These are phyloP conservation scores for Atractiella rhizophila DNA, from an alignment of 768 basidiomycete species.

Conservation along the genomic window DNA sequence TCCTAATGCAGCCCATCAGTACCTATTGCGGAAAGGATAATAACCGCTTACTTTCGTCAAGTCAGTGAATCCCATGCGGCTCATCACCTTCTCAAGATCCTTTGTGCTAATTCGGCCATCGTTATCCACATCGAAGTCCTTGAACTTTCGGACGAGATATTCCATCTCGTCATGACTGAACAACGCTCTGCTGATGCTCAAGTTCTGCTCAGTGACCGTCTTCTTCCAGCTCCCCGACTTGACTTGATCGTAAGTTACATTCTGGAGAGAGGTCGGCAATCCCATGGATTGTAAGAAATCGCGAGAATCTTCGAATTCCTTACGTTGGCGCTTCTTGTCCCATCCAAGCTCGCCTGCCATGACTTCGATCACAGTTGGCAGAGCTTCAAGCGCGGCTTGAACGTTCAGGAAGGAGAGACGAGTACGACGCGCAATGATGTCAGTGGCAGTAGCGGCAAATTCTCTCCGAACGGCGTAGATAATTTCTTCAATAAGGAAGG, in stretches of 20 bases:
- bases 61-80: slow-evolving; percentile 41
- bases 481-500: slow-evolving; percentile 83
- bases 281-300: slow-evolving; percentile 67
- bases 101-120: slow-evolving; percentile 35
- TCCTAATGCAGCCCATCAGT: background rate
- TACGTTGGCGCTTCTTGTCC: slow-evolving; percentile 33
- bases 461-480: slow-evolving; percentile 68
- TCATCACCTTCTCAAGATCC: slow-evolving; percentile 49
- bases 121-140: slow-evolving; percentile 21
- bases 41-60: slow-evolving; percentile 8
- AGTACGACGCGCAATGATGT: slow-evolving; percentile 74
- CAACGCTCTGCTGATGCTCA: slow-evolving; percentile 10
- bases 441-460: slow-evolving; percentile 73
- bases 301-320: slow-evolving; percentile 38
- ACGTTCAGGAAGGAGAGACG: slow-evolving; percentile 87
- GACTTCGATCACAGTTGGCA: slow-evolving; percentile 70
- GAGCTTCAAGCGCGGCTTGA: slow-evolving; percentile 51
- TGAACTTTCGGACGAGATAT: slow-evolving; percentile 20
- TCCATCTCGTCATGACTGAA: slow-evolving; percentile 23
- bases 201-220: slow-evolving; percentile 19
- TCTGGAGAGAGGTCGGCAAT: slow-evolving; percentile 10
- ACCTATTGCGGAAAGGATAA: background rate
- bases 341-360: slow-evolving; percentile 70
- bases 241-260: slow-evolving; percentile 5
- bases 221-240: background rate